Percentiles rank a stretch among this genome's conserved stretches.
Conservation (phyloP, 202 grass and related monocot species). For the Panicum hallii region DNA sequence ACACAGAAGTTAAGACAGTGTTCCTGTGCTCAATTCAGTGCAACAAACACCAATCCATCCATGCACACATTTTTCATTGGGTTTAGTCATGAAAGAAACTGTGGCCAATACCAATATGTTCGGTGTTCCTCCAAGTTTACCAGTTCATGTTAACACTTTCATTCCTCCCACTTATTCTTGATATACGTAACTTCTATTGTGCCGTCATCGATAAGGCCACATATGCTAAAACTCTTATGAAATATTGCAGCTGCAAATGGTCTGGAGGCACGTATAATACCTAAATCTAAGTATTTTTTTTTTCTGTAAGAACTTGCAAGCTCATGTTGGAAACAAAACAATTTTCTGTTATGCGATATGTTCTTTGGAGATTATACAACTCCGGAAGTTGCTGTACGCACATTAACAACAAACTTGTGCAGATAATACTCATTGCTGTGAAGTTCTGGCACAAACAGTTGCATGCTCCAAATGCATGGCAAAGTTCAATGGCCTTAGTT, state of each 20-base stretch:
- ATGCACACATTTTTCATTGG: background rate
- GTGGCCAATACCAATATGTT: background rate
- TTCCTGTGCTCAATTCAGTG: background rate
- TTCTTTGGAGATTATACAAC: background rate
- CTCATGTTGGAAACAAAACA: background rate
- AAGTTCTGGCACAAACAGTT: constrained; percentile 20
- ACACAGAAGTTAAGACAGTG: background rate
- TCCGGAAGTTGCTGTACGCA: background rate
- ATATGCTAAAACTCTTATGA: constrained; percentile 10
- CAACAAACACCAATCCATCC: background rate
- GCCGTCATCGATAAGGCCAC: background rate
- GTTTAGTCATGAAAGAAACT: background rate
- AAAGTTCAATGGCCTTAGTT: background rate
- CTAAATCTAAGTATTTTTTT: background rate
- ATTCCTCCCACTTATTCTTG: background rate
- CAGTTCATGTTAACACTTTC: constrained; percentile 10
- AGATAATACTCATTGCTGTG: background rate
- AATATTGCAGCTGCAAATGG: background rate
- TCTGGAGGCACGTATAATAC: background rate
- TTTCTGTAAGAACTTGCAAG: constrained; percentile 11
- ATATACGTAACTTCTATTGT: constrained; percentile 4
- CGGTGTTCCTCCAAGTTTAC: background rate
- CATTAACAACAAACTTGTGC: background rate
- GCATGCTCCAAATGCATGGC: background rate
- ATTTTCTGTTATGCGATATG: background rate